Evolutionary conservation across 83 land plant genomes (phyloP).

Genomic region (Thuja plicata): DNA sequence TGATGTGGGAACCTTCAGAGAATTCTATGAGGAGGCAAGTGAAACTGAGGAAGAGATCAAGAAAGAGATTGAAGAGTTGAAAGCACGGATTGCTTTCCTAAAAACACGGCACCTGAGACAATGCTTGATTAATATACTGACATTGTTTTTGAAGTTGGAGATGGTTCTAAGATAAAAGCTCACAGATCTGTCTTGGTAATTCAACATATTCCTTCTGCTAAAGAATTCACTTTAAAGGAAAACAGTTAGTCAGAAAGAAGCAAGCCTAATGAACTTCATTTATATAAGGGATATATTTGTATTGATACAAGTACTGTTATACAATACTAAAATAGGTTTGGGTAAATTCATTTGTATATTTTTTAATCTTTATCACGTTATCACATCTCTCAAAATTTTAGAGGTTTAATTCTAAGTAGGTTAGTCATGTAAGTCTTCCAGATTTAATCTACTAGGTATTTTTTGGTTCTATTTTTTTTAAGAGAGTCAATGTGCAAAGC

Average conservation of each 20-base stretch:
- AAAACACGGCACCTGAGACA: constrained; percentile 29
- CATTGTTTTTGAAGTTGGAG: neutral
- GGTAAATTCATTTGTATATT: too few relatives aligned
- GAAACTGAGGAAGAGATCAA: constrained; percentile 87
- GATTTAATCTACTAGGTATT: too few relatives aligned
- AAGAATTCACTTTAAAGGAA: neutral
- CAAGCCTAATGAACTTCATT: neutral
- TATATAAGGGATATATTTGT: neutral
- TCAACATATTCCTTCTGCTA: neutral
- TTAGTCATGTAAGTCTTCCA: too few relatives aligned
- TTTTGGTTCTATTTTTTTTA: too few relatives aligned
- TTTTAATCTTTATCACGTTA: too few relatives aligned
- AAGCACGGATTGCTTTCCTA: constrained; percentile 60
- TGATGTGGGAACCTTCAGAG: constrained; percentile 73
- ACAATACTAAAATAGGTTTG: neutral
- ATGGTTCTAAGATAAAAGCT: constrained; percentile 16
- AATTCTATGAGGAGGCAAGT: constrained; percentile 85
- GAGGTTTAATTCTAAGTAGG: too few relatives aligned
- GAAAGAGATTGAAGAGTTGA: constrained; percentile 82
- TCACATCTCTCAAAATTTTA: too few relatives aligned
- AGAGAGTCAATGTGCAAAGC: too few relatives aligned
- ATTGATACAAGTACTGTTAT: neutral
- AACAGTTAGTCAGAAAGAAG: neutral
- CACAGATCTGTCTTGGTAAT: constrained; percentile 6
- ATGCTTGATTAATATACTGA: constrained; percentile 13